phyloP scores from a whole-genome alignment of 2,329 filamentous ascomycete species.

The Ophiostoma perfectum region DNA sequence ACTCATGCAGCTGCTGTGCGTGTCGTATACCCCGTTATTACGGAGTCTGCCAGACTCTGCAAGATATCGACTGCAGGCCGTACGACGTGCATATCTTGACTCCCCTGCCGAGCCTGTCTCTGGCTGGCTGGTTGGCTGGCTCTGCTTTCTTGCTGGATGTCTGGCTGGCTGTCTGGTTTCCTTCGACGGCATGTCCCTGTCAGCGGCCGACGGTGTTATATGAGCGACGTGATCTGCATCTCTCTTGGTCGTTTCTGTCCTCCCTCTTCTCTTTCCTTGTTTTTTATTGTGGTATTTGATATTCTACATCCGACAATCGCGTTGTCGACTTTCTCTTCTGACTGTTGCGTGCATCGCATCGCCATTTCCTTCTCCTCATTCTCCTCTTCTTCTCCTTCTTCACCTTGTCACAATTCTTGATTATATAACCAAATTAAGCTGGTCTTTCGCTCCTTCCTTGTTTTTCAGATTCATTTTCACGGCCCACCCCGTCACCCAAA shows the following conservation, averaged over 20 bases:
- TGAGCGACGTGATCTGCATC: constrained; percentile 6
- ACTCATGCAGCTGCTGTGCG: not conserved
- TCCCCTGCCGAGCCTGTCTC: too few species aligned
- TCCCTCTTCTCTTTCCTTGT: not conserved
- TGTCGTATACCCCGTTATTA: not conserved
- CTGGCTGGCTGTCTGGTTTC: too few species aligned
- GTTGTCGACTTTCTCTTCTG: not conserved
- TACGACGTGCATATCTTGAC: too few species aligned
- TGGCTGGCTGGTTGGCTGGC: too few species aligned
- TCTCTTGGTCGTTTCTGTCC: not conserved
- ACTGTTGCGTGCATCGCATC: not conserved
- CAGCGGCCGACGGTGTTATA: not conserved
- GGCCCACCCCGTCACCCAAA: not conserved
- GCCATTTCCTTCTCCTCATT: not conserved
- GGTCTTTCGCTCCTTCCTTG: constrained; percentile 5
- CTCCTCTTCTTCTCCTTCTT: not conserved
- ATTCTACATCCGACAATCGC: not conserved
- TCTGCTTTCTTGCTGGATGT: too few species aligned
- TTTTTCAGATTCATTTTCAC: not conserved
- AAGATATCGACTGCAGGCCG: not conserved
- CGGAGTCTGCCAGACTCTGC: not conserved
- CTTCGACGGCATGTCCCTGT: too few species aligned
- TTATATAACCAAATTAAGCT: constrained; percentile 7
- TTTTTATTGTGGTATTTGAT: not conserved
- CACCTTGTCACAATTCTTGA: not conserved